These are phyloP conservation scores for Colletotrichum shisoi DNA, from an alignment of 2,329 filamentous ascomycete genomes.

Conservation along the genomic window DNA sequence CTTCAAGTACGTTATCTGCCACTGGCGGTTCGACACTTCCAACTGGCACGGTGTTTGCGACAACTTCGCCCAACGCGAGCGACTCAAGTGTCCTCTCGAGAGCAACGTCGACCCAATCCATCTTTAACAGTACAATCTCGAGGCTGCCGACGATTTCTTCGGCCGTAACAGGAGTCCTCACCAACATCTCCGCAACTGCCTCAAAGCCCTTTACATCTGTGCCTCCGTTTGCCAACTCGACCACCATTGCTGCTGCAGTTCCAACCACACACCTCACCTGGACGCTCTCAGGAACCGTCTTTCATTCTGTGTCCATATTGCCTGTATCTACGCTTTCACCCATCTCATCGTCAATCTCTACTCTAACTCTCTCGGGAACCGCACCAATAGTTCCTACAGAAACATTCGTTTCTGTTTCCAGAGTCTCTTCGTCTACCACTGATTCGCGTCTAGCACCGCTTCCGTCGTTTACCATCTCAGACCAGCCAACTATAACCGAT, in stretches of 20 bases:
- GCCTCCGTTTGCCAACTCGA: slow-evolving; percentile 25
- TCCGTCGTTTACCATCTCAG: neutral
- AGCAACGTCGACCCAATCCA: neutral
- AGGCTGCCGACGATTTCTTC: neutral
- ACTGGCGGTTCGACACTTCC: neutral
- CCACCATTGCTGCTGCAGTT: slow-evolving; percentile 4
- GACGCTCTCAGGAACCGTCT: slow-evolving; percentile 9
- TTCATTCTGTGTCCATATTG: slow-evolving; percentile 24
- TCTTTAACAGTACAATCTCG: neutral
- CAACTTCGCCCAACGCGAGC: neutral
- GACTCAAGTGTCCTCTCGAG: neutral
- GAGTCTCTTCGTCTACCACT: neutral
- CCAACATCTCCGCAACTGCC: neutral
- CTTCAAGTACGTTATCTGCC: neutral
- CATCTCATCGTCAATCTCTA: neutral
- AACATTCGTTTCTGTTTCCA: neutral
- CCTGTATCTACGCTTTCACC: slow-evolving; percentile 17
- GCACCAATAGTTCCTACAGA: neutral
- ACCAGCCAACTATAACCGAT: neutral
- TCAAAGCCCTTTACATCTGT: neutral
- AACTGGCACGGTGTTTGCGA: neutral
- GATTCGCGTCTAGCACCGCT: neutral
- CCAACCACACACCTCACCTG: slow-evolving; percentile 6
- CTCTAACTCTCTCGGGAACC: neutral
- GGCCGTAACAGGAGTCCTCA: neutral